Conservation (phyloP, 2,329 filamentous ascomycete species). For the Fusarium anguioides region DNA sequence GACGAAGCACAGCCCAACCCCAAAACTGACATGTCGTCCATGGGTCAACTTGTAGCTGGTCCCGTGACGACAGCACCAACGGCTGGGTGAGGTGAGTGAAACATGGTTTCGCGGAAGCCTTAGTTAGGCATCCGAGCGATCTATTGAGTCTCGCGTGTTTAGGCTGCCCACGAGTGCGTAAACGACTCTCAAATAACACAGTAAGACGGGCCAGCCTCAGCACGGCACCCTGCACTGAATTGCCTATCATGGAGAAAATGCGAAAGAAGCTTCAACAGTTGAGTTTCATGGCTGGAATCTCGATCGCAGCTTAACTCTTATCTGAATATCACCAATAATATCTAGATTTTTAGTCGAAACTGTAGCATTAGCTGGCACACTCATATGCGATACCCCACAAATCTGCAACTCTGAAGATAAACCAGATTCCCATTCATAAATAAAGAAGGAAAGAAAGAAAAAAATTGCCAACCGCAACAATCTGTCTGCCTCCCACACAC, state of each 20-base stretch:
- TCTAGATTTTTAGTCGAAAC: slow-evolving; percentile 1
- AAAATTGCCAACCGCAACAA: slow-evolving; percentile 20
- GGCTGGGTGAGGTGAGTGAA: slow-evolving; percentile 21
- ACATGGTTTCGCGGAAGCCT: slow-evolving; percentile 31
- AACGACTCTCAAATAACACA: slow-evolving; percentile 15
- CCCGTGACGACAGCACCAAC: slow-evolving; percentile 24
- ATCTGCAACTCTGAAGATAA: slow-evolving; percentile 4
- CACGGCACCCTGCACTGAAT: slow-evolving; percentile 10
- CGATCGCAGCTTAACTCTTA: slow-evolving; percentile 10
- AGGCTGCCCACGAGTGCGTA: slow-evolving; percentile 22
- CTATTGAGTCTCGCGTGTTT: slow-evolving; percentile 14
- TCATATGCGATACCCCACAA: slow-evolving; percentile 2
- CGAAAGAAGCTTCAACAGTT: slow-evolving; percentile 3
- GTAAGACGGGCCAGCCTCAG: slow-evolving; percentile 26
- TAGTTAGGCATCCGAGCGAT: slow-evolving; percentile 27
- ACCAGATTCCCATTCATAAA: background rate
- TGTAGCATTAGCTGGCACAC: slow-evolving; percentile 4
- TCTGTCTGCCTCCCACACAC: slow-evolving; percentile 25
- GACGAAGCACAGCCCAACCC: slow-evolving; percentile 10
- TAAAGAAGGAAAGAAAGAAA: too few species aligned
- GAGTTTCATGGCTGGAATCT: slow-evolving; percentile 18
- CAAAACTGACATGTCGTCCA: slow-evolving; percentile 23
- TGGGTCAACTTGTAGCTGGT: slow-evolving; percentile 18
- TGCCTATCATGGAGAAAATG: slow-evolving; percentile 1
- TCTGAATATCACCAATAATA: slow-evolving; percentile 15